Base-by-base conservation (phyloP, 2,329 filamentous ascomycete species). In the Cytospora schulzeri region DNA sequence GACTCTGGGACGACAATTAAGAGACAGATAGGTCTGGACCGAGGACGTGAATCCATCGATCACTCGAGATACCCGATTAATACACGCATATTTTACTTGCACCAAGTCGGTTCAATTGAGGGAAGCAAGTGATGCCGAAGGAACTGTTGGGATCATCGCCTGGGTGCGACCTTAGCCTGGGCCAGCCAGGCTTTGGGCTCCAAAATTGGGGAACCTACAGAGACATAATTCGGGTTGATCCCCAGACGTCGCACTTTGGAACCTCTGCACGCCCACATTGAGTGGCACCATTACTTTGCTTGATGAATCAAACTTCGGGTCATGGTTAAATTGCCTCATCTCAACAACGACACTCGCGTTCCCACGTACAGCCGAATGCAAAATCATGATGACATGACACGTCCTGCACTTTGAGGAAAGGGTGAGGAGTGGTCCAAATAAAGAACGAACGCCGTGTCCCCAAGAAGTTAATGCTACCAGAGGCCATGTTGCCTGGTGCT, bases 1-100 rank as follows among this genome's bases (percentile, higher is more conserved):
- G 79, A 65, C 69, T 88, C 64, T 89, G 81, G 85, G 78, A 80
- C 35, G 71, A 71, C 24, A 69, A 67, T 15, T 74, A 64, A 65
- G n/a, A n/a, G n/a, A n/a, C n/a, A 63, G 22, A 28, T 12, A 31
- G n/a, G 50, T 7, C 24, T 41, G 50, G 17, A 14, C 14, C 48
- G n/a, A 56, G 12, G 26, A 22, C 15, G 28, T 31, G 26, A 38
- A 31, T 52, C 22, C 7, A 31, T 26, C n/a, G 29, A 45, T 35
- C 38, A 35, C 15, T 22, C 19, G 26, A 52, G 31, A 63, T 28
- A 52, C 54, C 19, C 31, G 19, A 5, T 29, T 48, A 24, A 48
- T 48, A n/a, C 14, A 24, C 22, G 45, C 45, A 24, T 11, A 45
- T n/a, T 45, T 45, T 19, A 14, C 45, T n/a, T 48, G 11, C 45